Evolutionary conservation across 1,284 basidiomycete genomes (phyloP).

Genomic region (Irpex rosettiformis): DNA sequence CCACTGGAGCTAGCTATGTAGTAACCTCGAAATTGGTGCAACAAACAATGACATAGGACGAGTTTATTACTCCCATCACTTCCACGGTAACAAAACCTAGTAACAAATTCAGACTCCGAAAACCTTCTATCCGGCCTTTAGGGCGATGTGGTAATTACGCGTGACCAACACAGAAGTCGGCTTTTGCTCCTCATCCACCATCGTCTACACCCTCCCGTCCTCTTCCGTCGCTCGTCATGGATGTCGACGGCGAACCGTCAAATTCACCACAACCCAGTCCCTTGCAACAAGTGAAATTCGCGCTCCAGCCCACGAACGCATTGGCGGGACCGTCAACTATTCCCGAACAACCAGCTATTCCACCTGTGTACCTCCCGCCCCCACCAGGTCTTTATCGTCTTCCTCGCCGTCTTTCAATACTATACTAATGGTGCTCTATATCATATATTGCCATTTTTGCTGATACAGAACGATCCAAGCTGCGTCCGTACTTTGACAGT

Average conservation of each 20-base stretch:
- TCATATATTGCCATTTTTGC: background rate
- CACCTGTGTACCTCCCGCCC: constrained; percentile 30
- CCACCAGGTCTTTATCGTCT: constrained; percentile 29
- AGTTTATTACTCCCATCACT: background rate
- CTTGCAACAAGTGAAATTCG: constrained; percentile 15
- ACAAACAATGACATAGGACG: no score
- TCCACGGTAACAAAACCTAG: background rate
- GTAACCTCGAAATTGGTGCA: no score
- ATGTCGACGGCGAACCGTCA: constrained; percentile 21
- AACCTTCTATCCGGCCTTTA: background rate
- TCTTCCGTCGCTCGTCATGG: constrained; percentile 19
- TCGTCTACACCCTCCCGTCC: constrained; percentile 14
- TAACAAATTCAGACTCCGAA: background rate
- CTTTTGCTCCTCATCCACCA: constrained; percentile 3
- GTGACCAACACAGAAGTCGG: background rate
- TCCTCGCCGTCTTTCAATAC: constrained; percentile 5
- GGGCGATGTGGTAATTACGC: constrained; percentile 1
- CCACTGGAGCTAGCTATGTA: no score
- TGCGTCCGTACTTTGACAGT: constrained; percentile 52
- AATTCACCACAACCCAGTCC: background rate
- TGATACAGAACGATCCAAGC: constrained; percentile 39
- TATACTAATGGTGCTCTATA: background rate
- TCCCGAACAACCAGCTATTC: constrained; percentile 21
- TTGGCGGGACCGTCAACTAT: constrained; percentile 32
- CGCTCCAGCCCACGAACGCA: constrained; percentile 27